phyloP scores from a whole-genome alignment of 208 protist species.

The Leishmania guyanensis region DNA sequence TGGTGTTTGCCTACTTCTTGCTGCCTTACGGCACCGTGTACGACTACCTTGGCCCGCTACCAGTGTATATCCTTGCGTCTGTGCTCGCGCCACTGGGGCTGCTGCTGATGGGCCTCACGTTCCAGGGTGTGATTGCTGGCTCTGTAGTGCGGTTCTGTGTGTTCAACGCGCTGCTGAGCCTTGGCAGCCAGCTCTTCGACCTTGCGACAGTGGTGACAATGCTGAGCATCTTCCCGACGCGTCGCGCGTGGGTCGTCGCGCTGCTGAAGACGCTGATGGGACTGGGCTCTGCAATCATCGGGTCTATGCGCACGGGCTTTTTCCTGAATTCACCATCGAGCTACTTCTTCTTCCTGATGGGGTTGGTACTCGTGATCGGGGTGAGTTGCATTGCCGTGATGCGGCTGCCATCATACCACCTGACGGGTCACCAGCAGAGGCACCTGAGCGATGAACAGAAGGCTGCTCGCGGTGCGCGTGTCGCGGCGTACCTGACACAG shows the following conservation, averaged over 20 bases:
- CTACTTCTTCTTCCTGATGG: conserved; percentile 71
- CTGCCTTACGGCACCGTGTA: conserved; percentile 54
- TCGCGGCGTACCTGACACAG: conserved; percentile 52
- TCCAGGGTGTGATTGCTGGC: conserved; percentile 44
- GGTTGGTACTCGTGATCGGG: conserved; percentile 27
- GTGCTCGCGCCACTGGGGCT: conserved; percentile 36
- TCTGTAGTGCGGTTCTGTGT: conserved; percentile 36
- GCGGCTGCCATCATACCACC: conserved; percentile 60
- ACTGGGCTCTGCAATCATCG: conserved; percentile 64
- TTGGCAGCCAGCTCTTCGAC: conserved; percentile 56
- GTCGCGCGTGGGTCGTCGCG: conserved; percentile 51
- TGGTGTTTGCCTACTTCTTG: conserved; percentile 44
- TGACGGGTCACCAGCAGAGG: conserved; percentile 49
- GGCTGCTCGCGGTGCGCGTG: conserved; percentile 11
- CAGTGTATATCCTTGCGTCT: conserved; percentile 35
- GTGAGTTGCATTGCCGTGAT: conserved; percentile 38
- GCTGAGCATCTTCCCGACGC: conserved; percentile 60
- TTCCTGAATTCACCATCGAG: conserved; percentile 29
- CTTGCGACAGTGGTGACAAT: conserved; percentile 48
- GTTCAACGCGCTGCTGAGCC: conserved; percentile 44
- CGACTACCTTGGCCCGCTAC: conserved; percentile 58
- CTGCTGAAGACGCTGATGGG: conserved; percentile 75
- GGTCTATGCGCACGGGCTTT: conserved; percentile 55
- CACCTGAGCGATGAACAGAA: conserved; percentile 34
- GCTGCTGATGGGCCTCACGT: conserved; percentile 52